phyloP scores from a whole-genome alignment of 2,329 filamentous ascomycete species.

The Aspergillus carbonarius region DNA sequence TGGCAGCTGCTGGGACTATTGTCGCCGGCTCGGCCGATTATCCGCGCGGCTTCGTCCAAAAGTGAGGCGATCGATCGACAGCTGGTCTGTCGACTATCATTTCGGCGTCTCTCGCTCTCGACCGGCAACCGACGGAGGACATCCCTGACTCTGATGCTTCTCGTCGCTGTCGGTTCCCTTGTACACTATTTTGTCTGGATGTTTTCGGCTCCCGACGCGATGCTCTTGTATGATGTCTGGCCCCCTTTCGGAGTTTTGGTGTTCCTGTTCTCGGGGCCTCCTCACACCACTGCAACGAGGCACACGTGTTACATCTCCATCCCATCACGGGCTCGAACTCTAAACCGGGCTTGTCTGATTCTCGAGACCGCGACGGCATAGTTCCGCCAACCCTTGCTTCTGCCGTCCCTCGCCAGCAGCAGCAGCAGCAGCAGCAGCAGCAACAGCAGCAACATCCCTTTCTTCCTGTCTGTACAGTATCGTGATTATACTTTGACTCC shows the following conservation, averaged over 20 bases:
- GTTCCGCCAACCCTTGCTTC: background rate
- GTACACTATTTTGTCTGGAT: background rate
- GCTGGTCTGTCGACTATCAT: constrained; percentile 7
- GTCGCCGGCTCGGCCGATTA: constrained; percentile 16
- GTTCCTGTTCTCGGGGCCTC: background rate
- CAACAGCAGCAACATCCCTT: background rate
- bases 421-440: too few species aligned
- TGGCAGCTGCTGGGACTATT: background rate
- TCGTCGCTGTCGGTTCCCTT: background rate
- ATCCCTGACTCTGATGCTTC: constrained; percentile 1
- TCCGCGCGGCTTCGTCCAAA: constrained; percentile 26
- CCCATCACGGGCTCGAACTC: constrained; percentile 1
- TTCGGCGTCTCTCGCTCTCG: constrained; percentile 14
- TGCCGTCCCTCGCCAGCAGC: background rate
- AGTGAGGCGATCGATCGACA: constrained; percentile 29
- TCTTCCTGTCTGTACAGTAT: background rate
- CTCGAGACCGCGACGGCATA: background rate
- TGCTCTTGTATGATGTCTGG: constrained; percentile 1
- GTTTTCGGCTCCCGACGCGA: background rate
- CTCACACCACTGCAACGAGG: background rate
- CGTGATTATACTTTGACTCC: constrained; percentile 12
- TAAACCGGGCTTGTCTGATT: background rate
- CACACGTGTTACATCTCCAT: constrained; percentile 2
- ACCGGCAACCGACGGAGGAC: constrained; percentile 12
- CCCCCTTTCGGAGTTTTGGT: constrained; percentile 4